Evolutionary conservation across 1,284 basidiomycete species (phyloP).

Genomic region (Thelephora terrestris): DNA sequence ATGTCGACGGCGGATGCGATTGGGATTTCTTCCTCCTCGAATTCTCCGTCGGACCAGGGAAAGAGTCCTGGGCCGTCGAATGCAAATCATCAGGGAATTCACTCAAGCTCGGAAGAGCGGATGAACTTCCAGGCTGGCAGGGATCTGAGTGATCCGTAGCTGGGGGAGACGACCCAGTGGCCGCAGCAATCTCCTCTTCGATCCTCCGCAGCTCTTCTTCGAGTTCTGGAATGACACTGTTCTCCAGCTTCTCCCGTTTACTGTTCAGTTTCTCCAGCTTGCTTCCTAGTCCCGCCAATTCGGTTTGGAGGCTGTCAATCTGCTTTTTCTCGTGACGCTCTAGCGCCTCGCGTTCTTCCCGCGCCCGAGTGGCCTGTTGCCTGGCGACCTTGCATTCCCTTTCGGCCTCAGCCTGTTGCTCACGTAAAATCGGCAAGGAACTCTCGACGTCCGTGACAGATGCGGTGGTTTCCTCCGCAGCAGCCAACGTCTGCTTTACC

Average conservation of each 20-base stretch:
- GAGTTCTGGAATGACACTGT: constrained; percentile 27
- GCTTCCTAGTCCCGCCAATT: constrained; percentile 29
- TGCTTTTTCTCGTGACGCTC: constrained; percentile 32
- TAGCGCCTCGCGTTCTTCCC: constrained; percentile 24
- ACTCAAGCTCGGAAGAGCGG: constrained; percentile 6
- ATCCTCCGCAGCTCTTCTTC: constrained; percentile 29
- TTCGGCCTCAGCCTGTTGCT: constrained; percentile 34
- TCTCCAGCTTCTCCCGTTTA: constrained; percentile 49
- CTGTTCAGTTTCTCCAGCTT: constrained; percentile 43
- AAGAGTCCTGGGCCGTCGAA: constrained; percentile 6
- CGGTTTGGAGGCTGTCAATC: constrained; percentile 32
- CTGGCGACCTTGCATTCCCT: constrained; percentile 33
- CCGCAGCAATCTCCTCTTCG: constrained; percentile 27
- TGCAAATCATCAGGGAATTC: constrained; percentile 10
- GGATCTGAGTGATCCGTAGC: constrained; percentile 18
- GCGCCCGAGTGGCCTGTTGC: constrained; percentile 22
- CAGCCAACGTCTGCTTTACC: constrained; percentile 53
- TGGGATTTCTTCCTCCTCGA: constrained; percentile 1
- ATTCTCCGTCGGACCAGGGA: background rate
- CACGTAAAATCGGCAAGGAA: constrained; percentile 37
- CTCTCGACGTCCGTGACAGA: constrained; percentile 40
- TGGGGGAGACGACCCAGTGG: constrained; percentile 26
- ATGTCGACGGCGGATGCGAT: constrained; percentile 1
- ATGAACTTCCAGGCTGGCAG: background rate
- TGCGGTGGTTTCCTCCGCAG: constrained; percentile 46